Evolutionary conservation across 805 yeast genomes (phyloP).

Genomic region (Candida jianshihensis): DNA sequence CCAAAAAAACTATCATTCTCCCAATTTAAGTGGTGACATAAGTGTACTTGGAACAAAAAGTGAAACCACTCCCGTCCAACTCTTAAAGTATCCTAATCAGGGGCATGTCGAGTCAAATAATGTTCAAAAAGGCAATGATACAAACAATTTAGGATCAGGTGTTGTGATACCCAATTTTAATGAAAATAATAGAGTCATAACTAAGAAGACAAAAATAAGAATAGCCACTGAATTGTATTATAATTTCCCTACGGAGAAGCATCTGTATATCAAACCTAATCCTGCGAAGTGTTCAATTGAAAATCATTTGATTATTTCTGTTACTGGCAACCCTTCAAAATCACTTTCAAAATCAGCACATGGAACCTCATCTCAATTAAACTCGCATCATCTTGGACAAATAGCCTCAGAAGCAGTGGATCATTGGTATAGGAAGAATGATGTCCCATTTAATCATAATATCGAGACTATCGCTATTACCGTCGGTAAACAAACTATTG

Average conservation of each 20-base stretch:
- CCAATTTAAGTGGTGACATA: conserved; percentile 12
- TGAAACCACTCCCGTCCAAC: conserved; percentile 15
- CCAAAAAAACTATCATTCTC: conserved; percentile 5
- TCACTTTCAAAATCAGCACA: conserved; percentile 4
- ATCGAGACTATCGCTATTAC: conserved; percentile 27
- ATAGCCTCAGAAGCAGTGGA: conserved; percentile 24
- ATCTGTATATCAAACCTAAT: conserved; percentile 27
- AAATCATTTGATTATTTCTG: conserved; percentile 25
- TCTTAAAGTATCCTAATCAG: conserved; percentile 19
- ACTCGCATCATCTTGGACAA: conserved; percentile 17
- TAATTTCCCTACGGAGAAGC: conserved; percentile 29
- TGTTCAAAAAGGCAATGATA: not conserved
- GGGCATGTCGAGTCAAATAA: not conserved
- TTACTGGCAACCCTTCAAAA: conserved; percentile 24
- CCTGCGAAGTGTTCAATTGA: conserved; percentile 15
- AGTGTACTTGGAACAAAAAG: conserved; percentile 17
- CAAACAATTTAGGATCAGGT: not conserved
- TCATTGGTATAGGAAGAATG: conserved; percentile 13
- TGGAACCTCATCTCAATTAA: not conserved
- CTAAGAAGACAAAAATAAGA: conserved; percentile 28
- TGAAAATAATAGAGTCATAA: conserved; percentile 24
- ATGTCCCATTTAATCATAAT: conserved; percentile 3
- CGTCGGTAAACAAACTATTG: conserved; percentile 24
- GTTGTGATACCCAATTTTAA: conserved; percentile 15
- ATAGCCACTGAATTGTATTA: conserved; percentile 30